phyloP scores from a whole-genome alignment of 2,329 filamentous ascomycete genomes.

The Stylonectria norvegica region DNA sequence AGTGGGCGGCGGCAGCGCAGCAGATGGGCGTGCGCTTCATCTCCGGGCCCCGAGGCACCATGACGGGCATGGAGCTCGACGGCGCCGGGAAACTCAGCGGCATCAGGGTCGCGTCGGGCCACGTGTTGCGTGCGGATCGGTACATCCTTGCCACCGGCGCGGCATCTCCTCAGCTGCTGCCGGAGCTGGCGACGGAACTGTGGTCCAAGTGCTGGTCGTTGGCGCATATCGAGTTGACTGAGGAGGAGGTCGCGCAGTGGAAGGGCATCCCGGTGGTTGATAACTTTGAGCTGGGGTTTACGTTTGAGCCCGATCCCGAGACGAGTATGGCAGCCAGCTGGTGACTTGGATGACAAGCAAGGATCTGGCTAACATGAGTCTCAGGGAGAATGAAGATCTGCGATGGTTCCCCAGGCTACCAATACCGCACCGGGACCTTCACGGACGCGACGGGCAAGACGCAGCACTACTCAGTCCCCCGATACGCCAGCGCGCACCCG shows the following conservation, averaged over 20 bases:
- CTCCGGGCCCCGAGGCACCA: conserved; percentile 6
- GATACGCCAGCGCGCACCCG: conserved; percentile 9
- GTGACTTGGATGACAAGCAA: background rate
- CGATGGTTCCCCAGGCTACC: conserved; percentile 13
- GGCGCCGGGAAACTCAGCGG: conserved; percentile 1
- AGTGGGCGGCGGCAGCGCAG: conserved; percentile 8
- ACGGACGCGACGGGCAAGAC: conserved; percentile 1
- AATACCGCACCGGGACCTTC: conserved; percentile 4
- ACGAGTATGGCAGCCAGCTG: conserved; percentile 4
- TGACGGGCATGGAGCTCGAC: conserved; percentile 4
- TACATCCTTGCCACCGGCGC: conserved; percentile 12
- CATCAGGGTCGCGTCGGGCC: conserved; percentile 7
- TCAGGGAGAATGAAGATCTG: conserved; percentile 11
- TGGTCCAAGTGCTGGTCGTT: conserved; percentile 15
- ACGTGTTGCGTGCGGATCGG: conserved; percentile 5
- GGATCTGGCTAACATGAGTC: background rate
- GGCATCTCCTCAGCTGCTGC: conserved; percentile 9
- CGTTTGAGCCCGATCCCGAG: conserved; percentile 11
- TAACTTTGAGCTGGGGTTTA: conserved; percentile 13
- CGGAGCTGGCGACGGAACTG: conserved; percentile 8
- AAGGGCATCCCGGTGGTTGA: conserved; percentile 11
- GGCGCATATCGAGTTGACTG: conserved; percentile 11
- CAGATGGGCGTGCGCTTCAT: conserved; percentile 8
- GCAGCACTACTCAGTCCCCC: conserved; percentile 7
- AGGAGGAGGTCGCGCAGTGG: conserved; percentile 8